Evolutionary conservation across 768 basidiomycete species (phyloP).

Genomic region (Leccinum truebloodii): DNA sequence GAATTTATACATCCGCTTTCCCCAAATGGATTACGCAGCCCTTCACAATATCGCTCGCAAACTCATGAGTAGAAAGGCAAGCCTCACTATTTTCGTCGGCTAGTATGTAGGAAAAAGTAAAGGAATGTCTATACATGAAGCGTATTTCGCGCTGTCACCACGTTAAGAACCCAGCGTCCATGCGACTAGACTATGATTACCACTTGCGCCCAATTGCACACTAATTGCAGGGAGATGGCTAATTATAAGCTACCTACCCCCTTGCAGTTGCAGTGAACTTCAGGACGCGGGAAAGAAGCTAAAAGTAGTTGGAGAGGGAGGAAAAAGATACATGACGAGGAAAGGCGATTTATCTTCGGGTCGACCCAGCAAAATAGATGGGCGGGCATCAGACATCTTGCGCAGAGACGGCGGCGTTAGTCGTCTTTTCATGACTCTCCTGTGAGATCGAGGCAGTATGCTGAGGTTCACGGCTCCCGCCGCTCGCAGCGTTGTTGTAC

Average conservation of each 20-base stretch:
- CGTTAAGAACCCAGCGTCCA: neutral
- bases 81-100: neutral
- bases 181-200: neutral
- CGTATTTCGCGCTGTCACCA: neutral
- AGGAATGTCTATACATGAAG: neutral
- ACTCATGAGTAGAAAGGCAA: neutral
- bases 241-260: neutral
- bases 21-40: neutral
- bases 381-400: neutral
- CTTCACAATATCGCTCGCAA: neutral
- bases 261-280: neutral
- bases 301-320: neutral
- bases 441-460: slow-evolving; percentile 30
- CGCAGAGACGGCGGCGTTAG: slow-evolving; percentile 1
- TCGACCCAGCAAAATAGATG: neutral
- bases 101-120: neutral
- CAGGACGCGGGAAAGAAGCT: neutral
- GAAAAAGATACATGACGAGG: neutral
- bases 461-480: slow-evolving; percentile 38
- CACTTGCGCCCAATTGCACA: neutral
- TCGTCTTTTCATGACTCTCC: slow-evolving; percentile 30
- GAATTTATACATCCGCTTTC: too few relatives aligned
- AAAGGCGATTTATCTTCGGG: neutral
- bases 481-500: slow-evolving; percentile 28
- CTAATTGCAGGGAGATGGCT: neutral